Evolutionary conservation across 2,329 filamentous ascomycete species (phyloP), one percentile per base, ranked within the genome.

Genomic region (Harringtonia aguacate): DNA sequence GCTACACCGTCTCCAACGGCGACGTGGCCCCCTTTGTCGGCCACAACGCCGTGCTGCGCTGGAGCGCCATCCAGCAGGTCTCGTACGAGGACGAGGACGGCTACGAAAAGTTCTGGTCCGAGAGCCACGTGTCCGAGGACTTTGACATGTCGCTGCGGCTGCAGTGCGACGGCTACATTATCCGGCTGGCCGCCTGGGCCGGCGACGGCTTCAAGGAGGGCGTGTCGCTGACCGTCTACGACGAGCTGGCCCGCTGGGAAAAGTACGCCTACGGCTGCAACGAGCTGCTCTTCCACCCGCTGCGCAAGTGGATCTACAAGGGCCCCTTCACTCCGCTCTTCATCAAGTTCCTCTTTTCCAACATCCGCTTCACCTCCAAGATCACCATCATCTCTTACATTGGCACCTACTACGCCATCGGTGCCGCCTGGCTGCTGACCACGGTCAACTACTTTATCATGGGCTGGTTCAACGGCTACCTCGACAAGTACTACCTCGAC

Each of bases 261-360:
- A 90, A 90, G 63, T 88, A 88, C 58, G 86, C 85, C 4, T 89
- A 87, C 55, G 84, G 85, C 31, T 89, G 86, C 63, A 86, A 84
- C 59, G 85, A 89, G 65, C 69, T 90, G 46, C 70, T 90, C 46
- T 90, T 92, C 67, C 75, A 90, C 57, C 86, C 85, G 4, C 68
- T 90, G 48, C 73, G 75, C 48, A 79, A 77, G 53, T 90, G 86
- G 86, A 60, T 78, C 36, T 79, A 72, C 58, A 75, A 72, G 15
- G 86, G 86, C 0, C 86, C 86, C 24, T 85, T 90, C 58, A 90
- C 86, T 4, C 79, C 81, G 20, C 73, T 90, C 5, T 90, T 90
- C 73, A 73, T 79, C 48, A 72, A 66, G 45, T 90, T 92, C 66
- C 61, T 89, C 44, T 73, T 70, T 58, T 86, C 81, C 52, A 78